Evolutionary conservation across 352 stramenopile species (phyloP).

Genomic region (Phytophthora hybrid): DNA sequence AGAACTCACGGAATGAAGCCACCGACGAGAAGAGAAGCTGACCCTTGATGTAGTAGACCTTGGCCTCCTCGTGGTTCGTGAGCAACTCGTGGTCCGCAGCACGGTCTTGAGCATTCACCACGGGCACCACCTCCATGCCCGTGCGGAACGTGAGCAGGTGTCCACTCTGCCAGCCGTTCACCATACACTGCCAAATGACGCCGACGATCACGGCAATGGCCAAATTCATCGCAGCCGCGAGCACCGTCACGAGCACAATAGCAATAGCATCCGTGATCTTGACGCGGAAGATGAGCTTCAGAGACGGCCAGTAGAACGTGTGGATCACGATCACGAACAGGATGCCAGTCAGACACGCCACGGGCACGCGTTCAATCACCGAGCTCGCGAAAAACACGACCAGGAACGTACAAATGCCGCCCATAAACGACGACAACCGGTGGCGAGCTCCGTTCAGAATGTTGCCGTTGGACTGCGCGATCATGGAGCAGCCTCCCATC

Average conservation of each 20-base stretch:
- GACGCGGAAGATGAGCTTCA: constrained; percentile 81
- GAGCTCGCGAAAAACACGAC: constrained; percentile 86
- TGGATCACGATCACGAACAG: constrained; percentile 90
- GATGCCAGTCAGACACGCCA: constrained; percentile 88
- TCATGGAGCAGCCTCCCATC: constrained; percentile 95
- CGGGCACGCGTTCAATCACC: constrained; percentile 86
- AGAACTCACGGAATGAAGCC: constrained; percentile 80
- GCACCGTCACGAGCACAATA: constrained; percentile 87
- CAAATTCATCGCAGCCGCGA: constrained; percentile 89
- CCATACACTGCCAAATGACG: constrained; percentile 85
- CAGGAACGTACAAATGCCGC: constrained; percentile 71
- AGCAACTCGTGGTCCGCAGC: constrained; percentile 43
- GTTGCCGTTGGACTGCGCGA: constrained; percentile 94
- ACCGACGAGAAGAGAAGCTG: constrained; percentile 88
- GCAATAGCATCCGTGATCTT: constrained; percentile 72
- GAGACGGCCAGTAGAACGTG: constrained; percentile 92
- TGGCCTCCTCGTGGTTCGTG: constrained; percentile 48
- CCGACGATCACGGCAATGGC: constrained; percentile 87
- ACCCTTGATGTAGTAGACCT: constrained; percentile 80
- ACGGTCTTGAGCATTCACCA: constrained; percentile 35
- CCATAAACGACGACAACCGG: constrained; percentile 73
- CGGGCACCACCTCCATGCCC: constrained; percentile 41
- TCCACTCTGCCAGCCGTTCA: constrained; percentile 85
- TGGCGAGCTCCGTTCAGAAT: constrained; percentile 85
- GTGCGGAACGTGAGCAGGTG: constrained; percentile 51